Base-by-base conservation (phyloP, 1,284 basidiomycete species). In the Cryptococcus sp. region DNA sequence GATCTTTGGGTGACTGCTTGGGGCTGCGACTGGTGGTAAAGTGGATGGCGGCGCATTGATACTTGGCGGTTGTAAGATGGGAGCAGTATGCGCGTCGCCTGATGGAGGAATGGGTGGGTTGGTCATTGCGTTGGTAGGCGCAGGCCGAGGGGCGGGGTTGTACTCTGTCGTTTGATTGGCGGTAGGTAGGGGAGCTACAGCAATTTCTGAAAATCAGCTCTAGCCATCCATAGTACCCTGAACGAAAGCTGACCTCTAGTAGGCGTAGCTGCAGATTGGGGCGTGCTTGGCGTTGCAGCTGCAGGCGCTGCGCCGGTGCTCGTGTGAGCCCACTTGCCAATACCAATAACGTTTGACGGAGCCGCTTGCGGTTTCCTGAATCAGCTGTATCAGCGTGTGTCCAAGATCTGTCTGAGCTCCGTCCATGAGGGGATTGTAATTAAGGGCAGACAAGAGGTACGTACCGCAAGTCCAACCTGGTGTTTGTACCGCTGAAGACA, bases 81-180 rank as follows among this genome's bases (percentile, higher is more conserved):
- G 60, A 5, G 53, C 40, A 6, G 55, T 49, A 15, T 52, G 26
- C 3, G 52, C 56, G 17, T 55, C 55, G n/a, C 59, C 57, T 34
- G 55, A 52, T 16, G 44, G 38, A 15, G 55, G 51, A 41, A 61
- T 61, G 20, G 62, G 62, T 15, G 56, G 59, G 46, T 64, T 64
- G 1, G 43, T 11, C 7, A 61, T 40, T 17, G 52, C 26, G 54
- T 53, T 62, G 50, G 46, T 13, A 60, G 58, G 72, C 57, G 48
- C 55, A 55, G 59, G 87, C 46, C 91, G 83, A 58, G 89, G 84
- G n/a, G 87, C 85, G 8, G 89, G 90, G 0, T 88, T 92, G 76
- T 95, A 94, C 78, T 95, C 93, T 10, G 92, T 93, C 19, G 91
- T 91, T 54, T 93, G 81, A 58, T 88, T 84, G 1, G 86, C 85